Evolutionary conservation across 106 monocot species (phyloP).

Genomic region (Vanilla planifolia): DNA sequence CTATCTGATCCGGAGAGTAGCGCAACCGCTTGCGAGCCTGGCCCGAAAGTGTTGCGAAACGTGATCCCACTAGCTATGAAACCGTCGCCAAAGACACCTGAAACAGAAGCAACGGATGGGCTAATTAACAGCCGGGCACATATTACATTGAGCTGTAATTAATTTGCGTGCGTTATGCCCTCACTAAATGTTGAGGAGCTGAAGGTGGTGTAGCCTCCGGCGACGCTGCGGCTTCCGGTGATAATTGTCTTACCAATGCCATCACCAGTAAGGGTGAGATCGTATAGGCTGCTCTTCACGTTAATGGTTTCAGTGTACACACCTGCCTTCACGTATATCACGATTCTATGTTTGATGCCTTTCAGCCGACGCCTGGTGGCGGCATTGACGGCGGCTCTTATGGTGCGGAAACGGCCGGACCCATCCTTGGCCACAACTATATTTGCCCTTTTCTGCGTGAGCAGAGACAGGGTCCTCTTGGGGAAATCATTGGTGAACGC

Average conservation of each 20-base stretch:
- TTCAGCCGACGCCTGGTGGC: conserved; percentile 12
- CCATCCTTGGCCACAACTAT: too few species aligned
- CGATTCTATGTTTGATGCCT: conserved; percentile 18
- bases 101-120: too few species aligned
- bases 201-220: conserved; percentile 63
- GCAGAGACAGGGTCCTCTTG: conserved; percentile 11
- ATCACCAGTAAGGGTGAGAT: conserved; percentile 53
- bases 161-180: background rate
- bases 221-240: conserved; percentile 43
- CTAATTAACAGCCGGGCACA: too few species aligned
- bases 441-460: too few species aligned
- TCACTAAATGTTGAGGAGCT: conserved; percentile 72
- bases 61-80: conserved; percentile 59
- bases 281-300: conserved; percentile 28
- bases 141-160: background rate
- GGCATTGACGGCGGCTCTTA: conserved; percentile 33
- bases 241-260: conserved; percentile 66
- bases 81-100: conserved; percentile 60
- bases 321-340: conserved; percentile 66
- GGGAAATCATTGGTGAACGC: too few species aligned
- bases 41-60: conserved; percentile 59
- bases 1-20: conserved; percentile 64
- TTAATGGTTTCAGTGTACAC: conserved; percentile 54
- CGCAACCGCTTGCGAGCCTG: conserved; percentile 66
- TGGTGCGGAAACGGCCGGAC: conserved; percentile 29